phyloP scores from a whole-genome alignment of 2,329 filamentous ascomycete genomes.

The Exophiala sp. region DNA sequence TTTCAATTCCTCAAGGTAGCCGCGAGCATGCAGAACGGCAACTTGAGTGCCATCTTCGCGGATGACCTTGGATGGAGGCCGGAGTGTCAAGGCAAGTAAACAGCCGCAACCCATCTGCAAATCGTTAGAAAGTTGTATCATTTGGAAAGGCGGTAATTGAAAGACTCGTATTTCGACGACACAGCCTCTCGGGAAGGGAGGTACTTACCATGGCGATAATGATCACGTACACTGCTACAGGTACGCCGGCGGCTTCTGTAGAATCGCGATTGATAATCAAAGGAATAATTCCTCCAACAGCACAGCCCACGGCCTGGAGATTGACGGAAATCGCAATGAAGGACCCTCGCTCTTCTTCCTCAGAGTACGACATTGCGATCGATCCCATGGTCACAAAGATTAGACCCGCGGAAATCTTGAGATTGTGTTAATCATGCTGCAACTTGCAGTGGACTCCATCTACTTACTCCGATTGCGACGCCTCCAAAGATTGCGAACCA shows the following conservation, averaged over 20 bases:
- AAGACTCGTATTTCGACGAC: no score
- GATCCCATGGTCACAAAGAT: constrained; percentile 35
- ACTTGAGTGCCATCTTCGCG: constrained; percentile 27
- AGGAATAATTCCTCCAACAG: constrained; percentile 10
- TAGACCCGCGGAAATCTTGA: constrained; percentile 18
- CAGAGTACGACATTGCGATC: constrained; percentile 34
- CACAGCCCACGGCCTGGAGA: constrained; percentile 31
- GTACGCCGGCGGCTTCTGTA: constrained; percentile 4
- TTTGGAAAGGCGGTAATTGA: no score
- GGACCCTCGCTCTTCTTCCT: constrained; percentile 33
- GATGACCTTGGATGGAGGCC: constrained; percentile 9
- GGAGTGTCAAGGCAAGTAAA: constrained; percentile 3
- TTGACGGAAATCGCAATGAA: constrained; percentile 33
- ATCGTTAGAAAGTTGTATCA: no score
- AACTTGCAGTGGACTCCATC: background rate
- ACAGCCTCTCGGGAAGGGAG: no score
- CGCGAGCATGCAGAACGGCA: constrained; percentile 29
- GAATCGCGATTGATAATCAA: constrained; percentile 13
- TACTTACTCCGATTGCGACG: constrained; percentile 5
- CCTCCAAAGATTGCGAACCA: constrained; percentile 10
- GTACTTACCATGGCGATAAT: constrained; percentile 4
- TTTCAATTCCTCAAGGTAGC: constrained; percentile 31
- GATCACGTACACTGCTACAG: constrained; percentile 7
- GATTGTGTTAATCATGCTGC: background rate
- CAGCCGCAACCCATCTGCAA: background rate